phyloP scores from a whole-genome alignment of 2,329 filamentous ascomycete genomes.

The Cadophora sp. region DNA sequence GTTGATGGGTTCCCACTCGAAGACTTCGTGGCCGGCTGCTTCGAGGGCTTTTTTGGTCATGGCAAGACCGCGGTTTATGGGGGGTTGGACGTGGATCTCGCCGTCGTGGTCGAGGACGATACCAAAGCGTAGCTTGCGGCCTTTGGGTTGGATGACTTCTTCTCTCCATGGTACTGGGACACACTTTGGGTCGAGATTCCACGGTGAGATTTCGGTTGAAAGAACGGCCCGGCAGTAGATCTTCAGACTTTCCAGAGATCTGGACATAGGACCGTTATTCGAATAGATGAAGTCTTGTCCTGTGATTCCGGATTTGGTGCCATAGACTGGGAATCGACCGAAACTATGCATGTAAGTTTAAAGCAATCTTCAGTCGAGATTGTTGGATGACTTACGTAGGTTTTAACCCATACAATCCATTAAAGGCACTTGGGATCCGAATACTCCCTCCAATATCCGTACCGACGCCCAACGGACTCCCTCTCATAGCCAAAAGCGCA shows the following conservation, averaged over 20 bases:
- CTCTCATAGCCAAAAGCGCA: constrained; percentile 41
- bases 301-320: constrained; percentile 46
- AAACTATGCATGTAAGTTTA: constrained; percentile 36
- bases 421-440: constrained; percentile 49
- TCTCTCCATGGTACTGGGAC: constrained; percentile 49
- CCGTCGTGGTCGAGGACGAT: constrained; percentile 48
- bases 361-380: background rate
- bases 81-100: constrained; percentile 48
- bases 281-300: constrained; percentile 50
- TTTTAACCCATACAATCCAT: constrained; percentile 49
- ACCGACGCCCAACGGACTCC: constrained; percentile 42
- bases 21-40: constrained; percentile 48
- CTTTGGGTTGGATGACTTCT: constrained; percentile 44
- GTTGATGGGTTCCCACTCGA: constrained; percentile 45
- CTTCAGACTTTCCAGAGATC: constrained; percentile 45
- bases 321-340: constrained; percentile 49
- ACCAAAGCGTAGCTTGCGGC: constrained; percentile 48
- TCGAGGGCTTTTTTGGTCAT: constrained; percentile 45
- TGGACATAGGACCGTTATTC: constrained; percentile 49
- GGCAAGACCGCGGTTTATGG: constrained; percentile 47
- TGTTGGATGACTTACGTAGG: constrained; percentile 41
- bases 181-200: constrained; percentile 49
- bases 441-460: constrained; percentile 49
- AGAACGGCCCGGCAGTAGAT: constrained; percentile 48
- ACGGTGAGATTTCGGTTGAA: constrained; percentile 44